Conservation (phyloP, 768 basidiomycete species). For the Boletus coccyginus region DNA sequence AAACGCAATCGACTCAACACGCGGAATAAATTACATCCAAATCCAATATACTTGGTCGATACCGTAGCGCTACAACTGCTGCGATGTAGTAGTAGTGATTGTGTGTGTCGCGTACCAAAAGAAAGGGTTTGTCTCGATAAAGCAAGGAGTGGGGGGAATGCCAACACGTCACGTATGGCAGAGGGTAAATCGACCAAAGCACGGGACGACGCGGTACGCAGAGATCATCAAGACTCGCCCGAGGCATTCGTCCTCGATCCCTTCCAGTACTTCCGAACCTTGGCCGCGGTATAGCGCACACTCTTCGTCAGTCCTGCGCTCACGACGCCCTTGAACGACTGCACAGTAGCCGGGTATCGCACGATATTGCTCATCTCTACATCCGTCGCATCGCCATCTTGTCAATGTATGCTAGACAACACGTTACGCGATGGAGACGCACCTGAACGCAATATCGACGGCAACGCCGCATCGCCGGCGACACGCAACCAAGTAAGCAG, state of each 20-base stretch:
- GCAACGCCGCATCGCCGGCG: slow-evolving; percentile 60
- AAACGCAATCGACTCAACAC: neutral
- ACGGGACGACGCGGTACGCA: neutral
- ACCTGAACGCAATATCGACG: slow-evolving; percentile 55
- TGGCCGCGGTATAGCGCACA: slow-evolving; percentile 66
- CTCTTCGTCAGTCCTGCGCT: slow-evolving; percentile 83
- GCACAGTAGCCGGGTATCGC: slow-evolving; percentile 76
- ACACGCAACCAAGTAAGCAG: slow-evolving; percentile 72
- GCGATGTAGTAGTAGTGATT: slow-evolving; percentile 6
- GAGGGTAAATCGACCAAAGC: neutral
- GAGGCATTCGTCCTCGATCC: slow-evolving; percentile 15
- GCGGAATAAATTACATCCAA: slow-evolving; percentile 17
- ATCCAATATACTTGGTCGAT: slow-evolving; percentile 3
- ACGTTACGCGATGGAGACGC: slow-evolving; percentile 12
- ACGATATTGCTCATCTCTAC: slow-evolving; percentile 79
- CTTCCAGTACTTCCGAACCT: slow-evolving; percentile 84
- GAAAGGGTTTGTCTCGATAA: neutral
- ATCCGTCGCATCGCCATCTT: neutral
- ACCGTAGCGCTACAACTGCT: slow-evolving; percentile 20
- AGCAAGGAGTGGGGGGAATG: slow-evolving; percentile 10
- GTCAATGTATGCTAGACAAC: neutral
- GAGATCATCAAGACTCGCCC: slow-evolving; percentile 5
- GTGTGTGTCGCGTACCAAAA: neutral
- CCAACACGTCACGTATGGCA: neutral
- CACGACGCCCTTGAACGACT: slow-evolving; percentile 81